These are phyloP conservation scores for Trifolium repens DNA, from an alignment of 306 rosid genomes.

Conservation along the genomic window DNA sequence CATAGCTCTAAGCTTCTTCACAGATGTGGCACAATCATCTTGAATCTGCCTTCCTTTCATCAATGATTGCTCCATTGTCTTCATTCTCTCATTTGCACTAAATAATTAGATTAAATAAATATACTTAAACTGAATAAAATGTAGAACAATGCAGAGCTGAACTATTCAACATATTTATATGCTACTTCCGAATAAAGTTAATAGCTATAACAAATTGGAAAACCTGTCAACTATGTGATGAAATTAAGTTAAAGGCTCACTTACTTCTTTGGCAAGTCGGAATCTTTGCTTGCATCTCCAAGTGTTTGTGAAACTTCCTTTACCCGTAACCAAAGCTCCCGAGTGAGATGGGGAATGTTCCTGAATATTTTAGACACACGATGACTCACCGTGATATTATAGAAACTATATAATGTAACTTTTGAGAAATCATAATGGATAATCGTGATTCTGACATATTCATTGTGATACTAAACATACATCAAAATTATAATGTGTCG, in stretches of 20 bases:
- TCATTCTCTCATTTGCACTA: constrained; percentile 78
- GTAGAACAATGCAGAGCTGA: constrained; percentile 23
- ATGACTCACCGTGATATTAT: no score
- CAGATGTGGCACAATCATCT: constrained; percentile 71
- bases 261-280: constrained; percentile 83
- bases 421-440: no score
- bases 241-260: constrained; percentile 26
- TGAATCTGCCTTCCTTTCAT: constrained; percentile 78
- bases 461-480: no score
- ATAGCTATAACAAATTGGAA: constrained; percentile 19
- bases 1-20: constrained; percentile 94
- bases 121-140: constrained; percentile 33
- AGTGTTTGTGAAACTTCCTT: constrained; percentile 80
- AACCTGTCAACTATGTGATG: not conserved
- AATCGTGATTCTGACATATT: no score
- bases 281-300: constrained; percentile 89
- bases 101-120: constrained; percentile 39
- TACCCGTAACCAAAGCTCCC: constrained; percentile 82
- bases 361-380: no score
- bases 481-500: no score
- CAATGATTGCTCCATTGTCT: constrained; percentile 83
- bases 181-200: constrained; percentile 22
- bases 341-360: constrained; percentile 79
- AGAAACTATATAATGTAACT: no score
- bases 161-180: constrained; percentile 16